These are phyloP conservation scores for Gentiana macrophylla DNA, from an alignment of 257 asterid species.

Conservation along the genomic window DNA sequence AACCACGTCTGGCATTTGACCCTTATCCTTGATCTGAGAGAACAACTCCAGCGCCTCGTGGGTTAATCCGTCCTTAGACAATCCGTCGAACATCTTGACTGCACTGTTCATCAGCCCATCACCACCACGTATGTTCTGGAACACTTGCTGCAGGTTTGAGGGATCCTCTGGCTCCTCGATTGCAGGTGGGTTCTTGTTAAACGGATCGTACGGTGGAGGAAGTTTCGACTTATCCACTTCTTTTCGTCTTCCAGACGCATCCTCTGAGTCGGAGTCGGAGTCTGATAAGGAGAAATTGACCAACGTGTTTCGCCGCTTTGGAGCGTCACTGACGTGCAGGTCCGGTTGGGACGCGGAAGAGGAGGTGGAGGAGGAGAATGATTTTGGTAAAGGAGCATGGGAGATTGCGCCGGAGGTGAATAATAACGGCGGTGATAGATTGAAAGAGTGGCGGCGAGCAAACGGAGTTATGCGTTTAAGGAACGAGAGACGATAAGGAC, in stretches of 20 bases:
- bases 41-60: slow-evolving; percentile 80
- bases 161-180: slow-evolving; percentile 77
- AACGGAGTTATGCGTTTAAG: neutral
- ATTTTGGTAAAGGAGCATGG: slow-evolving; percentile 3
- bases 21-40: slow-evolving; percentile 60
- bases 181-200: slow-evolving; percentile 38
- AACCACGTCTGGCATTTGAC: slow-evolving; percentile 70
- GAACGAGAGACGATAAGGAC: neutral
- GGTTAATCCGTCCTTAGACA: slow-evolving; percentile 82
- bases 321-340: neutral
- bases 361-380: slow-evolving; percentile 23
- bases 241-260: slow-evolving; percentile 9
- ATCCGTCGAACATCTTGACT: slow-evolving; percentile 95
- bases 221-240: slow-evolving; percentile 30
- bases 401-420: slow-evolving; percentile 3
- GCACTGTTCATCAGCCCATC: slow-evolving; percentile 69
- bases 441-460: slow-evolving; percentile 6
- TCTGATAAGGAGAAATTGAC: slow-evolving; percentile 76
- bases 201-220: slow-evolving; percentile 84
- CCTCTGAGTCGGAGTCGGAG: slow-evolving; percentile 34
- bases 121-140: slow-evolving; percentile 40
- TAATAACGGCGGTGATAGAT: slow-evolving; percentile 2
- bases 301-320: slow-evolving; percentile 45
- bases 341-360: slow-evolving; percentile 6
- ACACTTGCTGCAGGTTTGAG: slow-evolving; percentile 60